Percentiles rank a stretch among this genome's conserved stretches.
These are phyloP conservation scores for Heliosperma pusillum DNA, from an alignment of 148 eudicot genomes.

Conservation along the genomic window DNA sequence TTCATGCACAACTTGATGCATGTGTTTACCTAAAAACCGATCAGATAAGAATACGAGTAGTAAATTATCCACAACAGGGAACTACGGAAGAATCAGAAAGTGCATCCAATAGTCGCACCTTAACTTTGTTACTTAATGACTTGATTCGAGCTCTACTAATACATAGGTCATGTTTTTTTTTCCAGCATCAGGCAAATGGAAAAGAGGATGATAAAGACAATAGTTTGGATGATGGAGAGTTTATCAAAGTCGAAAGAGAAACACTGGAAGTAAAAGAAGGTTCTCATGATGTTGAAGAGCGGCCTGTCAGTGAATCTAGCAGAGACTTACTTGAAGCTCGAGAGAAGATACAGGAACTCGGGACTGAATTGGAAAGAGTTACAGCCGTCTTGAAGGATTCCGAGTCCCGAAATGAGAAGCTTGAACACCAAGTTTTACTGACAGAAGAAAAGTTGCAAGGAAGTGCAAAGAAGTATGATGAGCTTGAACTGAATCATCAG, in stretches of 20 bases:
- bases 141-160: neutral
- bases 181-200: conserved; percentile 31
- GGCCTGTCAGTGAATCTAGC: conserved; percentile 38
- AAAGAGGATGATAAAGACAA: conserved; percentile 66
- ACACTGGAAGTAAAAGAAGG: conserved; percentile 42
- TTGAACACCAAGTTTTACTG: conserved; percentile 46
- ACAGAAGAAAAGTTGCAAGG: conserved; percentile 50
- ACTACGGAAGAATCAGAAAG: too few species aligned
- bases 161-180: neutral
- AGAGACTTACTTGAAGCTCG: conserved; percentile 70
- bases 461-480: conserved; percentile 45
- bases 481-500: conserved; percentile 56
- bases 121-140: neutral
- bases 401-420: conserved; percentile 55
- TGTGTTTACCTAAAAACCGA: neutral
- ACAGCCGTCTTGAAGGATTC: conserved; percentile 46
- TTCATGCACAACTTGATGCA: neutral
- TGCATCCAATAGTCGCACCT: neutral
- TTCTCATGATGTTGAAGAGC: conserved; percentile 31
- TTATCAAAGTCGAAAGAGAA: conserved; percentile 89
- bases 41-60: neutral
- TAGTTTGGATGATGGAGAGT: conserved; percentile 68
- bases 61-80: too few species aligned
- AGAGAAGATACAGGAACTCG: conserved; percentile 71
- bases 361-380: conserved; percentile 58